Evolutionary conservation across 2,329 filamentous ascomycete genomes (phyloP).

Genomic region (Fusarium praegraminearum): DNA sequence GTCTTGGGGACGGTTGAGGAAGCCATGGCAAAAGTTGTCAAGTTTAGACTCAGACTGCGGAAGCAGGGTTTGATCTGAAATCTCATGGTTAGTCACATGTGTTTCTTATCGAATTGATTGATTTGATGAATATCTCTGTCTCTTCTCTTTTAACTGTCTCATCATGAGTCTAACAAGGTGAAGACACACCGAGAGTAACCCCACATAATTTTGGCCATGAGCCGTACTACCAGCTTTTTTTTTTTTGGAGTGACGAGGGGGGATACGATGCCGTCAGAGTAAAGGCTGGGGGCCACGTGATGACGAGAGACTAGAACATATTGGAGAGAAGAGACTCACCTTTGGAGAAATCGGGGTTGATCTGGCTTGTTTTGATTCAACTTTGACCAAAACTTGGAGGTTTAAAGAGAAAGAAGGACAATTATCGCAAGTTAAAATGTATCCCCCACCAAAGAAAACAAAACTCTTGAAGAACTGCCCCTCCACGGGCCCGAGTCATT

Average conservation of each 20-base stretch:
- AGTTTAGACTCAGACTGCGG: conserved; percentile 14
- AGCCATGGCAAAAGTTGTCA: conserved; percentile 45
- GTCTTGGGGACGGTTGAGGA: conserved; percentile 66
- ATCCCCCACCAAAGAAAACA: conserved; percentile 40
- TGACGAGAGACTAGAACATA: conserved; percentile 14
- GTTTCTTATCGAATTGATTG: conserved; percentile 2
- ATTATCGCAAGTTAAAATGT: conserved; percentile 21
- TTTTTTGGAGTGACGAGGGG: conserved; percentile 16
- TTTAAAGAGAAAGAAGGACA: conserved; percentile 31
- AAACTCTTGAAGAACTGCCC: conserved; percentile 20
- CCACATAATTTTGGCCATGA: conserved; percentile 40
- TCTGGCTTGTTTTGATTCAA: conserved; percentile 17
- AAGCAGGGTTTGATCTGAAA: conserved; percentile 23
- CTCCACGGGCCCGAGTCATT: conserved; percentile 25
- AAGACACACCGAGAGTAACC: conserved; percentile 34
- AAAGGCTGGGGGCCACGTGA: conserved; percentile 17
- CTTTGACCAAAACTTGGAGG: conserved; percentile 27
- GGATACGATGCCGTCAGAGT: conserved; percentile 19
- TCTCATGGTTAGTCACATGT: conserved; percentile 27
- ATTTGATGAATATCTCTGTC: not conserved
- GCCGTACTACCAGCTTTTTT: conserved; percentile 20
- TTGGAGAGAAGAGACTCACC: conserved; percentile 26
- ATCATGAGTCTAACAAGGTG: conserved; percentile 23
- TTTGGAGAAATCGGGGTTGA: not conserved
- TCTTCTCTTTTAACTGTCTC: conserved; percentile 3